Base-by-base conservation (phyloP, 192 early-diverging fungal species). In the Rhizoclosmatium globosum region DNA sequence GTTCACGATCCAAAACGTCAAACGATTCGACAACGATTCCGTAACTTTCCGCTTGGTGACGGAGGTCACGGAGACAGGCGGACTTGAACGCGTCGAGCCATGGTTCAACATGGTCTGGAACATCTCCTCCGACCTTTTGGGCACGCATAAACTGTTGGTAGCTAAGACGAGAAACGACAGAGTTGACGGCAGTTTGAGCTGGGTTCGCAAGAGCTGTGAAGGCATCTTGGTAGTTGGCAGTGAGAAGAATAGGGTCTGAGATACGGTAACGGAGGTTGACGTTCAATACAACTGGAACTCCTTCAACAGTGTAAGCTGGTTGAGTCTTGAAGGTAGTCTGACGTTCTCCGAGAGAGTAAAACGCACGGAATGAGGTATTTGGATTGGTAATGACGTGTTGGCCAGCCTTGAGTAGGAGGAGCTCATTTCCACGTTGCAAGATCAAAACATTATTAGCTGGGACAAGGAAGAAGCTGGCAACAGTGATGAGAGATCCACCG, bases 81-180 rank as follows among this genome's bases (percentile, higher is more conserved):
- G 56, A 64, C 77, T 87, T 86, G 83, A 87, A 87, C 3, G 82
- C 71, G 38, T 87, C 86, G 43, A 87, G 64, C 86, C 86, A 87
- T 2, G 85, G 84, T 31, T 73, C 73, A 11, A 82, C 71, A 57
- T 87, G 77, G 72, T 85, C 83, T 23, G 86, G 84, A 3, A 87
- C 81, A 41, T 87, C 86, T 15, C 77, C 82, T 46, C 77, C 81
- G 17, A 86, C 47, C 48, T 82, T 82, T 62, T 86, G 79, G 1
- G 86, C 86, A 2, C 85, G 70, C 86, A 87, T 87, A 67, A 87
- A 87, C 70, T 87, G 85, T 48, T 80, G 78, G 66, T 87, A 87
- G 21, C 70, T 69, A 41, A 87, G 76, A 19, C 86, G 77, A 2
- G 80, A 80, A 21, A 87, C 86, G 7, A 87, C 83, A 17, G 71